Conservation (phyloP, 2,329 filamentous ascomycete genomes). For the Trichoderma arundinaceum region DNA sequence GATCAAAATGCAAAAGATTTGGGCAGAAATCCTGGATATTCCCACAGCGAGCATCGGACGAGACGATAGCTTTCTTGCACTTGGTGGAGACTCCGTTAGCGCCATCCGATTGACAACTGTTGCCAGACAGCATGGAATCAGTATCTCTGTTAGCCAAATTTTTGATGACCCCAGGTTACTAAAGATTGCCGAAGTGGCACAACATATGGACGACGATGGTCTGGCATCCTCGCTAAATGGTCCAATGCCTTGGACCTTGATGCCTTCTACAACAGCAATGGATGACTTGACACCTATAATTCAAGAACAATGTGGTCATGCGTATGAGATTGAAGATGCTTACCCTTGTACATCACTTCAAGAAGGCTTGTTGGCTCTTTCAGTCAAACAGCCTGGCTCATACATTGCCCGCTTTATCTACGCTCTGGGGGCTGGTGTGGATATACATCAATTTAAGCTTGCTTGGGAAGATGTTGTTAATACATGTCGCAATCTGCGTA, state of each 20-base stretch:
- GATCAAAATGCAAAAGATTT: background rate
- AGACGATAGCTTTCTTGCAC: slow-evolving; percentile 2
- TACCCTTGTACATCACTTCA: background rate
- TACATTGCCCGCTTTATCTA: background rate
- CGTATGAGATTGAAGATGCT: background rate
- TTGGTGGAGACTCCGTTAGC: slow-evolving; percentile 24
- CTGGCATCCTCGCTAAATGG: too few relatives aligned
- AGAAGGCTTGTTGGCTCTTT: background rate
- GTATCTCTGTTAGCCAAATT: too few relatives aligned
- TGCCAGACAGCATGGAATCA: too few relatives aligned
- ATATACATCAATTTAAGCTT: background rate
- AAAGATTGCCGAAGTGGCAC: too few relatives aligned
- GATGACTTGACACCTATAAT: too few relatives aligned
- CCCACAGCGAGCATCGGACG: background rate
- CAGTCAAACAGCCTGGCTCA: background rate
- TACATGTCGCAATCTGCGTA: background rate
- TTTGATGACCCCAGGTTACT: too few relatives aligned
- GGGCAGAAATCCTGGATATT: background rate
- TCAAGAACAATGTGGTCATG: background rate
- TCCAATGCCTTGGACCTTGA: too few relatives aligned
- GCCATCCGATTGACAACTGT: slow-evolving; percentile 15
- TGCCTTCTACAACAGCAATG: too few relatives aligned
- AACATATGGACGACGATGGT: too few relatives aligned
- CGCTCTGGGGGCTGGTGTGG: background rate
- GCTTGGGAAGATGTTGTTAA: background rate